phyloP scores from a whole-genome alignment of 1,284 basidiomycete genomes.

The Microbotryum intermedium region DNA sequence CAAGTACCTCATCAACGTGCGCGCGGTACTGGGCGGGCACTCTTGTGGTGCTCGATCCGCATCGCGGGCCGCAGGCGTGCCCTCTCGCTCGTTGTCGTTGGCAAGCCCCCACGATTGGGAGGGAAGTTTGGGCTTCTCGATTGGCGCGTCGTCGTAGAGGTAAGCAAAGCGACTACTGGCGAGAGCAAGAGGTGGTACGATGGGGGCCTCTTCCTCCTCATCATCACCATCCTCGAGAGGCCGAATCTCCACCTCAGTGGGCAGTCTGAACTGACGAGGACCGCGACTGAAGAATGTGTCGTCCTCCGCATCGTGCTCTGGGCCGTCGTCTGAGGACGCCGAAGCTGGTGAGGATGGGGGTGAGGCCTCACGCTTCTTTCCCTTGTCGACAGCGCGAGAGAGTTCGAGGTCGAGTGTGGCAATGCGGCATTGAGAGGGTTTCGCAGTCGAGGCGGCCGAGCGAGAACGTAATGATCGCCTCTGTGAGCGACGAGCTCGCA shows the following conservation, averaged over 20 bases:
- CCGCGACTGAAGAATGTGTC: slow-evolving; percentile 22
- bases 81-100: neutral
- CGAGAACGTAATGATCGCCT: slow-evolving; percentile 7
- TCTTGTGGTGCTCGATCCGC: neutral
- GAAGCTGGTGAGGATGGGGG: neutral
- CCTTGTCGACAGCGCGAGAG: neutral
- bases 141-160: slow-evolving; percentile 19
- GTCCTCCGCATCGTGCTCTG: slow-evolving; percentile 2
- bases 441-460: neutral
- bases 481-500: slow-evolving; percentile 25
- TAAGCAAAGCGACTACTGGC: slow-evolving; percentile 18
- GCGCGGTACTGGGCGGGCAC: slow-evolving; percentile 4
- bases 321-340: neutral
- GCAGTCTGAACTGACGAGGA: neutral
- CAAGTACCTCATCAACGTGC: slow-evolving; percentile 18
- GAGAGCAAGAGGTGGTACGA: slow-evolving; percentile 20
- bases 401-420: neutral
- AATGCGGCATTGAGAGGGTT: neutral
- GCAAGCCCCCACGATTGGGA: neutral
- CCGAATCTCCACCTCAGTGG: too few species aligned
- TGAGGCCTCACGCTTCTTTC: neutral
- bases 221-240: neutral
- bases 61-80: neutral
- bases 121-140: slow-evolving; percentile 19
- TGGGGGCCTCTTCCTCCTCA: slow-evolving; percentile 5